These are phyloP conservation scores for Trypanosoma theileri DNA, from an alignment of 208 protist species.

Conservation along the genomic window DNA sequence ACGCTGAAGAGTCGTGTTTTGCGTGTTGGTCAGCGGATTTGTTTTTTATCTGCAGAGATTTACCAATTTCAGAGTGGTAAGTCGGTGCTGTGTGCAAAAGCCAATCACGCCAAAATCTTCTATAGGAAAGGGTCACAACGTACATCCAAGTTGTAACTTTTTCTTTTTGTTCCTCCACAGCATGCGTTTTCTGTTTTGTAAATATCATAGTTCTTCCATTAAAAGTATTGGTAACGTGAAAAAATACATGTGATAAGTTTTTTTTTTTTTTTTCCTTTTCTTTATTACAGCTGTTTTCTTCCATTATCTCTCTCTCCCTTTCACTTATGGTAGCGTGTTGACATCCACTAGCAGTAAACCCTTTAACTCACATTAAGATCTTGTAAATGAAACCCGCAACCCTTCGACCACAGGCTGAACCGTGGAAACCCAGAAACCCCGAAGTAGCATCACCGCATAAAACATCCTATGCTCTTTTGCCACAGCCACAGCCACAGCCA, in stretches of 20 bases:
- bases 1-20: constrained; percentile 11
- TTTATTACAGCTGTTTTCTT: neutral
- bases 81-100: constrained; percentile 8
- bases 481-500: constrained; percentile 7
- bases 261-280: constrained; percentile 1
- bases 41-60: constrained; percentile 19
- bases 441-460: constrained; percentile 16
- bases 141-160: constrained; percentile 13
- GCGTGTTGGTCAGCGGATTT: constrained; percentile 14
- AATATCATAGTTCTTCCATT: too few species aligned
- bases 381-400: constrained; percentile 42
- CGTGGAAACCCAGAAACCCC: constrained; percentile 45
- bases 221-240: too few species aligned
- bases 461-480: constrained; percentile 16
- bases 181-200: too few species aligned
- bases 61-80: neutral
- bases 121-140: neutral
- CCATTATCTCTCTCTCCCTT: neutral
- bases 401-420: constrained; percentile 54
- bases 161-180: neutral
- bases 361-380: neutral
- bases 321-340: neutral
- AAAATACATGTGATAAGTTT: too few species aligned
- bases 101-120: constrained; percentile 18
- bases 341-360: neutral